Evolutionary conservation across 2,329 filamentous ascomycete genomes (phyloP).

Genomic region (Fusarium algeriense): DNA sequence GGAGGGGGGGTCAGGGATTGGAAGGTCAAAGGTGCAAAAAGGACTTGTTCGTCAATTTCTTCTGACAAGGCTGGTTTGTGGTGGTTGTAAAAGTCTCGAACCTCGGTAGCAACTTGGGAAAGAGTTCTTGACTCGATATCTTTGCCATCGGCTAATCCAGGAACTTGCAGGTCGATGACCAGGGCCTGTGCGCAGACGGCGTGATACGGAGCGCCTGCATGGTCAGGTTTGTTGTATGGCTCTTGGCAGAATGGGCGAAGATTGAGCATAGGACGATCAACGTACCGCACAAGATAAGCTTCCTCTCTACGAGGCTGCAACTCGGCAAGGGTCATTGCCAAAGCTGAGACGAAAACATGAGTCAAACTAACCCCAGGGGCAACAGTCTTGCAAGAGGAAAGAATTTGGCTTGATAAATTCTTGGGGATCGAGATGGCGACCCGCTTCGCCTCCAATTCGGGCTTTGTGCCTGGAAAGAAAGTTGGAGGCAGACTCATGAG

Average conservation of each 20-base stretch:
- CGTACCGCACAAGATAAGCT: neutral
- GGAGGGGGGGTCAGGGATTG: neutral
- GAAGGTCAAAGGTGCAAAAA: neutral
- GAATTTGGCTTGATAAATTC: neutral
- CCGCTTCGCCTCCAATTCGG: neutral
- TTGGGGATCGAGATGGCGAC: neutral
- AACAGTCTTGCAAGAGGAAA: neutral
- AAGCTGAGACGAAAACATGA: neutral
- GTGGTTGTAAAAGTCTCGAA: neutral
- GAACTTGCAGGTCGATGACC: neutral
- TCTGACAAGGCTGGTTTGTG: neutral
- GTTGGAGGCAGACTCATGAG: neutral
- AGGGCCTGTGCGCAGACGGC: neutral
- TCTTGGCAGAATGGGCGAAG: neutral
- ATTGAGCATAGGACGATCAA: slow-evolving; percentile 8
- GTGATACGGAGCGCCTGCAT: neutral
- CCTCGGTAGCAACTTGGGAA: neutral
- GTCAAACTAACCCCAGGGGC: neutral
- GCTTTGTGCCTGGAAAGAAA: accelerated
- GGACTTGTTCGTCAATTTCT: neutral
- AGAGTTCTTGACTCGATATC: accelerated
- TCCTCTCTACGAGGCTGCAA: neutral
- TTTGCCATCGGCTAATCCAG: accelerated
- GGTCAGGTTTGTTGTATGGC: neutral
- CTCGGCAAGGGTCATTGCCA: neutral